Conservation (phyloP, 805 yeast genomes). For the Torulaspora indica region DNA sequence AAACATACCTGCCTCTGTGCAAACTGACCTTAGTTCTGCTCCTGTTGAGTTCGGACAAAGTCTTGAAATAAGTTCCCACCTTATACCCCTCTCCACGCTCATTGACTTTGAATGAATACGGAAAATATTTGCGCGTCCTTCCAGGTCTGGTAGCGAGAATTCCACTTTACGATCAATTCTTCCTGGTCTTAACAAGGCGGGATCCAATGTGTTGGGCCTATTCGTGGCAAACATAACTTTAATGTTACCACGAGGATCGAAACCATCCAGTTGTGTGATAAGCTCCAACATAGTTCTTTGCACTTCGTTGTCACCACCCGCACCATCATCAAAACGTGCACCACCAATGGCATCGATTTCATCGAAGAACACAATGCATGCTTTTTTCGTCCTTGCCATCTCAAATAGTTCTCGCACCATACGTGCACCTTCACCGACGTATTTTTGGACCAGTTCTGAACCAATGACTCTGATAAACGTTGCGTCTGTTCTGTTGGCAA, state of each 20-base stretch:
- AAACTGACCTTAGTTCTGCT: conserved; percentile 96
- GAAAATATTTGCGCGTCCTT: conserved; percentile 96
- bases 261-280: conserved; percentile 96
- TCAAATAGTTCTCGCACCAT: conserved; percentile 98
- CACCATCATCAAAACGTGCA: conserved; percentile 99
- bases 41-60: conserved; percentile 98
- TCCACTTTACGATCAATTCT: conserved; percentile 98
- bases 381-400: conserved; percentile 98
- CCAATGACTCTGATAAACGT: conserved; percentile 98
- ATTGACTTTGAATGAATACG: conserved; percentile 95
- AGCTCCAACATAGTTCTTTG: conserved; percentile 98
- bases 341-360: conserved; percentile 99
- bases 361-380: conserved; percentile 96
- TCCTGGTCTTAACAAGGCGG: conserved; percentile 96
- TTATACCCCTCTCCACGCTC: conserved; percentile 95
- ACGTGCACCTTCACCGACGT: conserved; percentile 99
- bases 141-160: conserved; percentile 91
- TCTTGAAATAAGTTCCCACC: conserved; percentile 98
- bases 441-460: conserved; percentile 95
- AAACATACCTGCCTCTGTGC: conserved; percentile 99
- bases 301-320: conserved; percentile 98
- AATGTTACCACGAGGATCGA: conserved; percentile 97
- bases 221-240: conserved; percentile 99
- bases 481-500: conserved; percentile 98
- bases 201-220: conserved; percentile 96